A percentile compares a stretch with the other conserved stretches of the same genome.
These are phyloP conservation scores for Globisporangium solare DNA, from an alignment of 352 stramenopile species.

Conservation along the genomic window DNA sequence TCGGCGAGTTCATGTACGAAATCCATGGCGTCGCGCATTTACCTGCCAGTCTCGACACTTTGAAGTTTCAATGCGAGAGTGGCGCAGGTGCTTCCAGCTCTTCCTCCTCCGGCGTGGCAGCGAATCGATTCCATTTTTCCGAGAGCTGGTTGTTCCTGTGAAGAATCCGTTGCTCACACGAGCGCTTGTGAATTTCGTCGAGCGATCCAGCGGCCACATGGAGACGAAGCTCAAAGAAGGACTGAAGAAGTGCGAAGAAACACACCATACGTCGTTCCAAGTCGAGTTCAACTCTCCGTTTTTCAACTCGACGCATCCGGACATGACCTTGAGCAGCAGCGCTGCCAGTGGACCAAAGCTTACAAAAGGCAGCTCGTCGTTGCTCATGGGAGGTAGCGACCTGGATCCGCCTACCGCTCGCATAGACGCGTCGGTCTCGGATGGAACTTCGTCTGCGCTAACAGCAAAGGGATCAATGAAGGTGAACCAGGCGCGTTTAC, in stretches of 20 bases:
- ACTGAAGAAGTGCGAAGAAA: constrained; percentile 73
- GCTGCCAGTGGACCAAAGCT: constrained; percentile 6
- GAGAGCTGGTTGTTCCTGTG: constrained; percentile 68
- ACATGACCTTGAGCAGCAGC: constrained; percentile 37
- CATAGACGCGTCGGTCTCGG: constrained; percentile 7
- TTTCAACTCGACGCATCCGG: constrained; percentile 56
- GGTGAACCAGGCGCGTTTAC: constrained; percentile 45
- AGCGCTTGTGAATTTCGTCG: constrained; percentile 56
- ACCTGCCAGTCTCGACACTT: constrained; percentile 61
- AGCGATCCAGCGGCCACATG: constrained; percentile 62
- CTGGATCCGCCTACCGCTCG: neutral
- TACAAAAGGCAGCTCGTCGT: constrained; percentile 3
- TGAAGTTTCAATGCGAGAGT: constrained; percentile 80
- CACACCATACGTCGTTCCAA: constrained; percentile 55
- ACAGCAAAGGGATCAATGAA: constrained; percentile 24
- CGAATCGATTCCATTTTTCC: constrained; percentile 48
- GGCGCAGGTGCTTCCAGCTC: constrained; percentile 9
- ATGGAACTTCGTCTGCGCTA: neutral
- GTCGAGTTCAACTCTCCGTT: constrained; percentile 88
- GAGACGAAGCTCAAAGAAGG: constrained; percentile 76
- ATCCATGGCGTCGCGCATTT: constrained; percentile 79
- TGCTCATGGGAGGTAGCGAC: constrained; percentile 1
- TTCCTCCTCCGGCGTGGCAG: neutral
- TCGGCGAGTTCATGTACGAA: constrained; percentile 94
- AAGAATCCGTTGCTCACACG: constrained; percentile 81